Evolutionary conservation across 108 stramenopile genomes (phyloP).

Genomic region (Schizochytrium sp.): DNA sequence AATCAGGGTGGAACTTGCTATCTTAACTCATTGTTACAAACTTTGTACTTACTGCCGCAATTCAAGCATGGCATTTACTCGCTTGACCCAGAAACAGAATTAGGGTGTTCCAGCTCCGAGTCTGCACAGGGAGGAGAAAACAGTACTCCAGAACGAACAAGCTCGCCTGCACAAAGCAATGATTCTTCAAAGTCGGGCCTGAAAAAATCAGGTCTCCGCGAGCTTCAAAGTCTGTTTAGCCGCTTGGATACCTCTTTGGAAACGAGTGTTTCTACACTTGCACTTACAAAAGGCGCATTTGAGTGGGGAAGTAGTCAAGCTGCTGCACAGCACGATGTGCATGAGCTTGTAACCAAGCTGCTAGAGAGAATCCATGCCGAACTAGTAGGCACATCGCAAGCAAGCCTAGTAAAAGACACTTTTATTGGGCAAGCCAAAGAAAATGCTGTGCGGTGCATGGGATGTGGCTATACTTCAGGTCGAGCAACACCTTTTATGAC

Average conservation of each 20-base stretch:
- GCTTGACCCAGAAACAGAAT: not conserved
- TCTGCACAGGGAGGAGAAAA: not conserved
- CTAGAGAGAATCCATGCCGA: constrained; percentile 46
- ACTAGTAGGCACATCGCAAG: constrained; percentile 14
- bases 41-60: constrained; percentile 23
- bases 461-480: not conserved
- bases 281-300: constrained; percentile 43
- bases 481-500: constrained; percentile 39
- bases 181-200: not conserved
- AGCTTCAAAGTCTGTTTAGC: constrained; percentile 42
- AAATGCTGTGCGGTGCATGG: constrained; percentile 32
- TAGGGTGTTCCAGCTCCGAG: not conserved
- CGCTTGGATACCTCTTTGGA: not conserved
- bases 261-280: not conserved
- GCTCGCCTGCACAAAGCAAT: not conserved
- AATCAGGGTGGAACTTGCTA: constrained; percentile 65
- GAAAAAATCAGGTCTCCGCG: constrained; percentile 18
- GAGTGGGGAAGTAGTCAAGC: constrained; percentile 29
- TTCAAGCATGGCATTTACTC: constrained; percentile 31
- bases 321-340: constrained; percentile 25
- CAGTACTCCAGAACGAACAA: not conserved
- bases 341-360: constrained; percentile 46
- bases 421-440: constrained; percentile 33
- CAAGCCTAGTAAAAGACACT: not conserved
- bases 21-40: constrained; percentile 61